A percentile compares a stretch with the other conserved stretches of the same genome.
Evolutionary conservation across 2,329 filamentous ascomycete species (phyloP).

Genomic region (Mycosphaerella sp.): DNA sequence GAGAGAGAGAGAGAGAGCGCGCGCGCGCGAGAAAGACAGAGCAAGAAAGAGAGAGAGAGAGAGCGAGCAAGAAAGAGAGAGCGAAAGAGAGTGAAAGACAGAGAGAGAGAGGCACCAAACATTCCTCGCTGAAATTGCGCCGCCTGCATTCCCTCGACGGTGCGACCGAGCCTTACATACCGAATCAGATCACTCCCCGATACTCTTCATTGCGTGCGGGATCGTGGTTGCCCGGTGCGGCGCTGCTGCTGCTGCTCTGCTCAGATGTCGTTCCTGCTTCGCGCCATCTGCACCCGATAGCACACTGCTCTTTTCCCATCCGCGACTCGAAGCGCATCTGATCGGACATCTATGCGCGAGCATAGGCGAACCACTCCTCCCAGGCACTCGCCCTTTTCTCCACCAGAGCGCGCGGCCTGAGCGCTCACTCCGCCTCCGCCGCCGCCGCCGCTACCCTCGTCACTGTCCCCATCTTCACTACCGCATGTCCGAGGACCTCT

Average conservation of each 20-base stretch:
- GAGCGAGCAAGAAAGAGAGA: too few relatives aligned
- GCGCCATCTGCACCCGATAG: slow-evolving; percentile 1
- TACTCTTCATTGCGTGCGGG: neutral
- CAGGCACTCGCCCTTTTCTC: neutral
- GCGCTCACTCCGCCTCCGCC: too few relatives aligned
- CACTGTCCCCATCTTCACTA: neutral
- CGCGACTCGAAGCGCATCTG: neutral
- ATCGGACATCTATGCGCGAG: neutral
- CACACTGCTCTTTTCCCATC: neutral
- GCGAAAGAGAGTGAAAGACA: too few relatives aligned
- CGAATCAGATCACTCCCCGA: neutral
- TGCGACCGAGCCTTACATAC: slow-evolving; percentile 8
- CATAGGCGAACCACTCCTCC: neutral
- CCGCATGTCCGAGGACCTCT: neutral
- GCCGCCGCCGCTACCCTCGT: neutral
- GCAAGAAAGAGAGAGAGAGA: too few relatives aligned
- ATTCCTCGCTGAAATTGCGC: slow-evolving; percentile 16
- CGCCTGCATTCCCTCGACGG: slow-evolving; percentile 5
- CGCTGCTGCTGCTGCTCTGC: slow-evolving; percentile 1
- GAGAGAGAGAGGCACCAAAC: neutral
- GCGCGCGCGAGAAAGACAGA: too few relatives aligned
- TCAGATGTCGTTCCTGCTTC: slow-evolving; percentile 13
- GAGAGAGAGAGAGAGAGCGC: too few relatives aligned
- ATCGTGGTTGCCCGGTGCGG: slow-evolving; percentile 11
- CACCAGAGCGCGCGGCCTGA: too few relatives aligned